Conservation (phyloP, 371 early-diverging fungal genomes). For the Mortierella sp. region DNA sequence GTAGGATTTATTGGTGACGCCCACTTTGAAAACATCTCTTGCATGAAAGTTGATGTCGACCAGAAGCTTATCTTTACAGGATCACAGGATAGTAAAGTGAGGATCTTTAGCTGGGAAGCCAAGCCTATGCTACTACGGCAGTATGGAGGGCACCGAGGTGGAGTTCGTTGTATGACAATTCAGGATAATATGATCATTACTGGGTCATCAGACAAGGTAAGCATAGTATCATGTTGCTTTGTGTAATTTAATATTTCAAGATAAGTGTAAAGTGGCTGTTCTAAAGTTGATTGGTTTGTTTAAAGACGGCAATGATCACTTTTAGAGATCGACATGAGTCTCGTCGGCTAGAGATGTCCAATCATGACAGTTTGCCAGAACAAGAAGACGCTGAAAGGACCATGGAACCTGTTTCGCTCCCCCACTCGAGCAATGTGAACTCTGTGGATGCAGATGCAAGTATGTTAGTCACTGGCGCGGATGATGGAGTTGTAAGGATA, state of each 20-base stretch:
- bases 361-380: background rate
- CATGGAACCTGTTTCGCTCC: slow-evolving; percentile 31
- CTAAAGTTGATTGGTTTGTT: background rate
- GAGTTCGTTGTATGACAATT: slow-evolving; percentile 38
- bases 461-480: slow-evolving; percentile 45
- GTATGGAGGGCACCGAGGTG: slow-evolving; percentile 36
- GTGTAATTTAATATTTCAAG: background rate
- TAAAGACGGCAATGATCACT: slow-evolving; percentile 39
- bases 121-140: slow-evolving; percentile 49
- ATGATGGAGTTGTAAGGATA: slow-evolving; percentile 45
- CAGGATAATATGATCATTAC: slow-evolving; percentile 55
- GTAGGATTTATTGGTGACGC: slow-evolving; percentile 35
- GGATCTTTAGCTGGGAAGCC: slow-evolving; percentile 50
- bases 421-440: slow-evolving; percentile 29
- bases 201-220: slow-evolving; percentile 51
- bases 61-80: slow-evolving; percentile 45
- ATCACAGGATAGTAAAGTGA: slow-evolving; percentile 39
- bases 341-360: background rate
- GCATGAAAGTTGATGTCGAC: slow-evolving; percentile 42
- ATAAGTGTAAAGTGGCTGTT: background rate
- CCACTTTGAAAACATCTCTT: slow-evolving; percentile 35
- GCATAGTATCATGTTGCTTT: background rate
- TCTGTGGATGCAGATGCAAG: slow-evolving; percentile 44
- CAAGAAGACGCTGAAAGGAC: slow-evolving; percentile 21
- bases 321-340: slow-evolving; percentile 39